Percentiles rank a stretch among this genome's conserved stretches.
phyloP scores from a whole-genome alignment of 768 basidiomycete species.

The Coprinopsis cinerea region DNA sequence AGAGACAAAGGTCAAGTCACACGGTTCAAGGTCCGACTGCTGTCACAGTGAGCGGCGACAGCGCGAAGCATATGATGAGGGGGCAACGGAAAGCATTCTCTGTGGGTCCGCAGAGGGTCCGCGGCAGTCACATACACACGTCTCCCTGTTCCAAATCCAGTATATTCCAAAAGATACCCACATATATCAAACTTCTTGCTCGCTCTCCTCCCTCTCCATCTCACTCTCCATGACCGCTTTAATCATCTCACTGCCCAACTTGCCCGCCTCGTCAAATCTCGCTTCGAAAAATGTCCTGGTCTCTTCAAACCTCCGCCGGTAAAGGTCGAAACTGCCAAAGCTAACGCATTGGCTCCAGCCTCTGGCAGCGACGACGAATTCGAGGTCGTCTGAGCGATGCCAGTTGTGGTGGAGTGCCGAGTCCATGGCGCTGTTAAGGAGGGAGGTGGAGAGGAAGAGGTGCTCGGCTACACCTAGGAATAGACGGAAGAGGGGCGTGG shows the following conservation, averaged over 20 bases:
- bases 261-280: slow-evolving; percentile 81
- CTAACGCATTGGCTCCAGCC: slow-evolving; percentile 96
- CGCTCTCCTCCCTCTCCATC: slow-evolving; percentile 29
- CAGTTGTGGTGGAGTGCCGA: slow-evolving; percentile 72
- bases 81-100: no score
- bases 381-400: slow-evolving; percentile 85
- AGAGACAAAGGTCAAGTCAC: no score
- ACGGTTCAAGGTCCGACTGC: no score
- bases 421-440: slow-evolving; percentile 65
- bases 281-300: slow-evolving; percentile 81
- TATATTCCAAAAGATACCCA: no score
- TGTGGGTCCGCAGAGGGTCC: no score
- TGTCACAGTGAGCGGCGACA: no score
- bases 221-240: slow-evolving; percentile 73
- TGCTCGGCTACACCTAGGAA: slow-evolving; percentile 98
- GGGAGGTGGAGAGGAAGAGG: slow-evolving; percentile 67
- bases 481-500: slow-evolving; percentile 92
- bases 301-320: slow-evolving; percentile 71
- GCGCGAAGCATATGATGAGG: no score
- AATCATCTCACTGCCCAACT: slow-evolving; percentile 84
- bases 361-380: slow-evolving; percentile 88
- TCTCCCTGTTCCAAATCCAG: no score
- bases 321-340: slow-evolving; percentile 89
- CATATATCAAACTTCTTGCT: no score
- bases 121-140: no score